Base-by-base conservation (phyloP, 148 eudicot genomes). In the Rhododendron vialii region DNA sequence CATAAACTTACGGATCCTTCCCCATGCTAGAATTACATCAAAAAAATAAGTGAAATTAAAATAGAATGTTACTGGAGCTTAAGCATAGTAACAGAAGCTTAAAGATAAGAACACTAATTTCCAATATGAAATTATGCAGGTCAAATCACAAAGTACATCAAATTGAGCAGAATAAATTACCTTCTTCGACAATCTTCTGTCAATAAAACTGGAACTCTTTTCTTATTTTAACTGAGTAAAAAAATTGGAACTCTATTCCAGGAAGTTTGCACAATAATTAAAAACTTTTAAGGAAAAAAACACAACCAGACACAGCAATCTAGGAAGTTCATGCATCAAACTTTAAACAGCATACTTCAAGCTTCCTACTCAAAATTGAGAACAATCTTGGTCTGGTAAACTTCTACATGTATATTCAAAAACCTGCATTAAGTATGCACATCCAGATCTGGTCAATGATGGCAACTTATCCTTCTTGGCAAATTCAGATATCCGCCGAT, bases 341-440 rank as follows among this genome's bases (percentile, higher is more conserved):
- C 35, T 83, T 43, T 20, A 84, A n/a, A 83, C 43, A 83, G 26
- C 57, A 13, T 2, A 71, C 15, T 55, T 83, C 55, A 43, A 82
- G 13, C 12, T 84, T 71, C 78, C 61, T 69, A 51, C 65, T 22
- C 26, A 53, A 47, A 55, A 84, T 48, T 50, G 45, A 33, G 47
- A 81, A 36, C 8, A 48, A 84, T 11, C 33, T 18, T 33, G 69
- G n/a, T 82, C 24, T 71, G 78, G 18, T 69, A 26, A 53, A 87
- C 53, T 61, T 26, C 7, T 85, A 71, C 24, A 43, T 0, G 38
- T 38, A 71, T 84, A 18, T 78, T 43, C 77, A 77, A 86, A 50
- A 45, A 97, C 99, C 98, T 97, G 99, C 90, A 93, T 93, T 83
- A 97, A 89, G 88, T 97, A 97, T 85, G 96, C 95, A 91, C 98